A percentile compares a stretch with the other conserved stretches of the same genome.
Evolutionary conservation across 2,329 filamentous ascomycete species (phyloP).

Genomic region (Falciphora oryzae): DNA sequence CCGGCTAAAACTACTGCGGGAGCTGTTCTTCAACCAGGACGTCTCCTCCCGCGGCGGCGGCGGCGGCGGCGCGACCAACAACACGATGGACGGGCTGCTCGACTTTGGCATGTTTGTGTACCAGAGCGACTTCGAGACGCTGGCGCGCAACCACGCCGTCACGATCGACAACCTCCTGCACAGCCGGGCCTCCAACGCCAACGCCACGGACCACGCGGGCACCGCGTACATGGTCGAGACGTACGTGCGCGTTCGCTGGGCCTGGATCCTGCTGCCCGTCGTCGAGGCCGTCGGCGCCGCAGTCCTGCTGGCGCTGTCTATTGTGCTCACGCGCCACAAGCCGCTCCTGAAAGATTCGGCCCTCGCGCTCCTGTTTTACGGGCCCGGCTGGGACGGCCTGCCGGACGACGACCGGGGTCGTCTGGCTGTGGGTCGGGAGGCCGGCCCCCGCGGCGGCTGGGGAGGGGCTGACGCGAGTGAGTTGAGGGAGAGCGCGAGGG

Average conservation of each 20-base stretch:
- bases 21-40: neutral
- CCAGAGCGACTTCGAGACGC: constrained; percentile 12
- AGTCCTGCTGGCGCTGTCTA: constrained; percentile 18
- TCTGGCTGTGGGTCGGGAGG: too few relatives aligned
- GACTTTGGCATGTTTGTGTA: neutral
- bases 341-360: constrained; percentile 11
- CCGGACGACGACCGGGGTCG: neutral
- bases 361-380: constrained; percentile 6
- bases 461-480: neutral
- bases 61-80: neutral
- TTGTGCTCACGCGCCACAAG: constrained; percentile 5
- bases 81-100: neutral
- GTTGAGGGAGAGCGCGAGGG: neutral
- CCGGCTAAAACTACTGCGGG: neutral
- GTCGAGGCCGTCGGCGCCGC: constrained; percentile 16
- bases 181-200: constrained; percentile 10
- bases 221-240: constrained; percentile 19
- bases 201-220: constrained; percentile 15
- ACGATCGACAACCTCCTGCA: constrained; percentile 12
- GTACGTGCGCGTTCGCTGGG: constrained; percentile 25
- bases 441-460: neutral
- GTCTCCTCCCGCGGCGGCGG: neutral
- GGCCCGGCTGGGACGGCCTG: neutral
- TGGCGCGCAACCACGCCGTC: constrained; percentile 13
- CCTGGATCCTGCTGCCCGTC: constrained; percentile 24